phyloP scores from a whole-genome alignment of 164 flowering plant species.

The Tinospora cordifolia region DNA sequence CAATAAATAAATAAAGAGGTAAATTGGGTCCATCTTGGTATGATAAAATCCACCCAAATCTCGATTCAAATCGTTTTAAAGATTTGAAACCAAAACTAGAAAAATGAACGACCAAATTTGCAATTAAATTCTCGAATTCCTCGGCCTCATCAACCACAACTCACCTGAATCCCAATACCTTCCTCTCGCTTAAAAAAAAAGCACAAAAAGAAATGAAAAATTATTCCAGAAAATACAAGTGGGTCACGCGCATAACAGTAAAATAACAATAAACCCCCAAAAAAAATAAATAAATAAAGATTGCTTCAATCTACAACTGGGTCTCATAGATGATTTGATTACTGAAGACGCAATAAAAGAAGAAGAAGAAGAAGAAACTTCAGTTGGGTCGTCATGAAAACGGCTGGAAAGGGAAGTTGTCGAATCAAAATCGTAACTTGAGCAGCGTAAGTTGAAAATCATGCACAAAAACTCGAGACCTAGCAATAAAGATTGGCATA shows the following conservation, averaged over 20 bases:
- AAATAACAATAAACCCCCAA: neutral
- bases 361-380: no score
- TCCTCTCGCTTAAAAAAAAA: no score
- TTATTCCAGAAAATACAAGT: constrained; percentile 6
- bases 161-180: neutral
- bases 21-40: neutral
- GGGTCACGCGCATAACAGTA: constrained; percentile 17
- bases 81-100: neutral
- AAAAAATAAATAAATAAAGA: neutral
- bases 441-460: neutral
- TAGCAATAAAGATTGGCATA: neutral
- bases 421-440: neutral
- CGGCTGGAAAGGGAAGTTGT: neutral
- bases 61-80: constrained; percentile 1
- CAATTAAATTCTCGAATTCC: neutral
- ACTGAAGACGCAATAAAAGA: no score
- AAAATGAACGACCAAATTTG: neutral
- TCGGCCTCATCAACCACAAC: neutral
- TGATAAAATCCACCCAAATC: neutral
- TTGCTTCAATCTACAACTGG: constrained; percentile 9
- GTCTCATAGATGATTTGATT: no score
- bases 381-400: neutral
- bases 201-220: neutral
- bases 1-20: neutral
- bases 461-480: neutral